These are phyloP conservation scores for Lycium ferocissimum DNA, from an alignment of 257 asterid genomes.

Conservation along the genomic window DNA sequence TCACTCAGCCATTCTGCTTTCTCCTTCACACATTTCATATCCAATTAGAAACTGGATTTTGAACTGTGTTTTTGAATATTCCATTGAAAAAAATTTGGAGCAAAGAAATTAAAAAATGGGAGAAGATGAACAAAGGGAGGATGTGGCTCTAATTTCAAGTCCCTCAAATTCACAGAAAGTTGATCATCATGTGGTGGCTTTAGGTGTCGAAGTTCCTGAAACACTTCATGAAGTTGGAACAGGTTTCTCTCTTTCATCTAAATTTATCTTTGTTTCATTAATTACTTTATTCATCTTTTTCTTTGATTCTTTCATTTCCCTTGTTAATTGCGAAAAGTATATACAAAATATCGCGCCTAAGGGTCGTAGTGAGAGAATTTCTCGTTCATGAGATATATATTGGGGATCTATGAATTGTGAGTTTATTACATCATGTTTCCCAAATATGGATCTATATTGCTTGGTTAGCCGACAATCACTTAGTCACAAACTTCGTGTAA, in stretches of 20 bases:
- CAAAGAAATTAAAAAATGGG: background rate
- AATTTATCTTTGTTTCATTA: background rate
- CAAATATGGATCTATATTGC: background rate
- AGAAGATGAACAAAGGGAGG: background rate
- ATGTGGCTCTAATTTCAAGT: background rate
- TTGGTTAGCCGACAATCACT: background rate
- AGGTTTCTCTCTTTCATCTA: background rate
- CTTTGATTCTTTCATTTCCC: background rate
- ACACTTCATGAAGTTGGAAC: constrained; percentile 26
- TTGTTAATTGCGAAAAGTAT: background rate
- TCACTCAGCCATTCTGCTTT: background rate
- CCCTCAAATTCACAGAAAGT: background rate
- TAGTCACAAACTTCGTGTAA: background rate
- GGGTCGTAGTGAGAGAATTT: no score
- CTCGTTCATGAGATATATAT: no score
- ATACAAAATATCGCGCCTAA: background rate
- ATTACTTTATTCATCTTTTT: background rate
- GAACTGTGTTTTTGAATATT: background rate
- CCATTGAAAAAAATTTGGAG: background rate
- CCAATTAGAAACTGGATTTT: background rate
- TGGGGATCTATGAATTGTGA: background rate
- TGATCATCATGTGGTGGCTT: background rate
- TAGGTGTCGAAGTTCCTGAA: constrained; percentile 24
- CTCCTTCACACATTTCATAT: background rate
- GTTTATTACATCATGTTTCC: no score